Percentiles rank a stretch among this genome's conserved stretches.
Evolutionary conservation across 2,329 filamentous ascomycete genomes (phyloP).

Genomic region (Diplocarpon mali): DNA sequence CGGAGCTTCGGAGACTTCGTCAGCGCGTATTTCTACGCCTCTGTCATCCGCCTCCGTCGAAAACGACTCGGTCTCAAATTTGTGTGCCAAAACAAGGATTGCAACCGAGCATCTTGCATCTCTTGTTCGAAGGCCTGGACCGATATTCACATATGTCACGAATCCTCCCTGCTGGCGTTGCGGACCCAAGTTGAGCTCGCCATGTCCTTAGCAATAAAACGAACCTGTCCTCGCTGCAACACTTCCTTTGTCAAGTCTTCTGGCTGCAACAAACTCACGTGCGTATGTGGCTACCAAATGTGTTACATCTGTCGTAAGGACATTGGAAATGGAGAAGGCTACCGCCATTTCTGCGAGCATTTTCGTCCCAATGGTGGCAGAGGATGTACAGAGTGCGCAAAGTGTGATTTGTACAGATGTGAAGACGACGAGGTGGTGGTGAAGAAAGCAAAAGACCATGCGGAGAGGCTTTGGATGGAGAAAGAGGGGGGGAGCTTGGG

Average conservation of each 20-base stretch:
- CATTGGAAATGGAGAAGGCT: conserved; percentile 59
- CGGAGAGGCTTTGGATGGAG: conserved; percentile 60
- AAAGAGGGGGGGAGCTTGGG: conserved; percentile 48
- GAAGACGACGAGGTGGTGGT: conserved; percentile 64
- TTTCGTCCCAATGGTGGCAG: conserved; percentile 72
- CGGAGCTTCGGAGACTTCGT: conserved; percentile 34
- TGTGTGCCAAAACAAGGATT: conserved; percentile 59
- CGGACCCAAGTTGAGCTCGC: conserved; percentile 86
- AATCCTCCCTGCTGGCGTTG: conserved; percentile 68
- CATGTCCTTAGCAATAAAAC: conserved; percentile 87
- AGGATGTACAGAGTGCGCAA: conserved; percentile 67
- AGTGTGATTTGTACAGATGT: conserved; percentile 62
- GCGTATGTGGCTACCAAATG: conserved; percentile 94
- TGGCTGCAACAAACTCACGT: conserved; percentile 95
- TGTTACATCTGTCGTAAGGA: conserved; percentile 90
- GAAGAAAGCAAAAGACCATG: conserved; percentile 56
- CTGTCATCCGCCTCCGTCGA: conserved; percentile 57
- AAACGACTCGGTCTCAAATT: conserved; percentile 67
- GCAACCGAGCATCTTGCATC: conserved; percentile 64
- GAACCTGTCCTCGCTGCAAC: conserved; percentile 84
- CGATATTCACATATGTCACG: conserved; percentile 84
- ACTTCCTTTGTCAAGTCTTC: conserved; percentile 86
- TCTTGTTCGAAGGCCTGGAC: conserved; percentile 73
- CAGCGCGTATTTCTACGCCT: conserved; percentile 40
- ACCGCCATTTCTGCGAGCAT: conserved; percentile 92